A percentile compares a stretch with the other conserved stretches of the same genome.
phyloP scores from a whole-genome alignment of 306 rosid genomes.

The Clitoria ternatea region DNA sequence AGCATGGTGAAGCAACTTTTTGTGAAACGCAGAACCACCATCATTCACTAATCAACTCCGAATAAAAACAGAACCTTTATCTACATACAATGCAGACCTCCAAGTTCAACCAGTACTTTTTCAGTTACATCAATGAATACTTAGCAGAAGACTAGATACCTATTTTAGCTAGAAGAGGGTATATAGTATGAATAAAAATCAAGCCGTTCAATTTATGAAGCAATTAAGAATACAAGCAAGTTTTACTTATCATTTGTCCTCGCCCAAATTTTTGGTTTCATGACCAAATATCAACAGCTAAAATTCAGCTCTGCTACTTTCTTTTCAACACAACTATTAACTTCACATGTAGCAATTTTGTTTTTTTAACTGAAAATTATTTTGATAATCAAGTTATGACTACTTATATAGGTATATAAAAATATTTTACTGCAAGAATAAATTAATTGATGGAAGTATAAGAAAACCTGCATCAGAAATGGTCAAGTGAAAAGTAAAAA shows the following conservation, averaged over 20 bases:
- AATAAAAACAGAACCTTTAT: background rate
- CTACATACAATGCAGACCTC: background rate
- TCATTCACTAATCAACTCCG: background rate
- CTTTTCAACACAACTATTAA: background rate
- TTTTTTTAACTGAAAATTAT: background rate
- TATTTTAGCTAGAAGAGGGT: constrained; percentile 7
- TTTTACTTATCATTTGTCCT: background rate
- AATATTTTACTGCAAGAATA: background rate
- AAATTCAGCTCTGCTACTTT: background rate
- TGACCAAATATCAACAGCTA: background rate
- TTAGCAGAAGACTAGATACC: background rate
- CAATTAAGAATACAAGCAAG: background rate
- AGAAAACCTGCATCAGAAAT: background rate
- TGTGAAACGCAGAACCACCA: constrained; percentile 8
- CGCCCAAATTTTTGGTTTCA: background rate
- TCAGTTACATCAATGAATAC: background rate
- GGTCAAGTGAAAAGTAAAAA: constrained; percentile 1
- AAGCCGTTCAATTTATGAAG: constrained; percentile 6
- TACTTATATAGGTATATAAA: background rate
- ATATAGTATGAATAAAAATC: background rate
- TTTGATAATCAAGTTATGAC: background rate
- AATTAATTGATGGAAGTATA: background rate
- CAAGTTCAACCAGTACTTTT: background rate
- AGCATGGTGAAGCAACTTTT: constrained; percentile 12
- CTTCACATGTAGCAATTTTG: background rate